phyloP scores from a whole-genome alignment of 2,329 filamentous ascomycete genomes.

The Pseudocercospora pini-densiflorae region DNA sequence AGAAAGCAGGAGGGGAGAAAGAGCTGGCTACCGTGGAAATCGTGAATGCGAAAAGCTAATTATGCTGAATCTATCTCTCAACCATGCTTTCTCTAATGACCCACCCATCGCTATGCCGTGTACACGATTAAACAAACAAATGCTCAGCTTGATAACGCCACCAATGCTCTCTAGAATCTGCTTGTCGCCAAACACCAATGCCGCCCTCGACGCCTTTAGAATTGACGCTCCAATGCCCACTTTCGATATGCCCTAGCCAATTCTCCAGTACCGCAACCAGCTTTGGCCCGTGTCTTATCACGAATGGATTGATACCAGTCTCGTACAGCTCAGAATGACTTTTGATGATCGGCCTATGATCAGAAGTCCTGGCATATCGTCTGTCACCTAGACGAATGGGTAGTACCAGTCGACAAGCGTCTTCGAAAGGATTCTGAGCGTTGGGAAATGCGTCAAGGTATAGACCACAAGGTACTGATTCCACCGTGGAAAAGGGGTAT shows the following conservation, averaged over 20 bases:
- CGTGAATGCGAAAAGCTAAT: neutral
- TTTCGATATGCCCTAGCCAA: slow-evolving; percentile 39
- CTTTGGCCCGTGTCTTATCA: slow-evolving; percentile 41
- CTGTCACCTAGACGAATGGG: slow-evolving; percentile 38
- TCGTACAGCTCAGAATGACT: slow-evolving; percentile 41
- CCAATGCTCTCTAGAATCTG: slow-evolving; percentile 41
- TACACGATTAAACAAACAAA: slow-evolving; percentile 26
- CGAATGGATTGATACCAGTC: slow-evolving; percentile 40
- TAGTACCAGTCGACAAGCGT: slow-evolving; percentile 39
- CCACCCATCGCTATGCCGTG: neutral
- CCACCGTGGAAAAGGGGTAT: slow-evolving; percentile 39
- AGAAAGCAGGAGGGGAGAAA: slow-evolving; percentile 4
- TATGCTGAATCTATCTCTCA: neutral
- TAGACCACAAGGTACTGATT: slow-evolving; percentile 40
- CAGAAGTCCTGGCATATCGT: slow-evolving; percentile 37
- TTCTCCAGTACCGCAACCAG: slow-evolving; percentile 40
- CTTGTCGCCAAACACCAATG: slow-evolving; percentile 39
- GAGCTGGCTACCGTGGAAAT: neutral
- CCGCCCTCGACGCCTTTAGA: slow-evolving; percentile 38
- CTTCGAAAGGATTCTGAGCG: slow-evolving; percentile 41
- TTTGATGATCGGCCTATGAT: slow-evolving; percentile 36
- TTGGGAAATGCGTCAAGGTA: slow-evolving; percentile 42
- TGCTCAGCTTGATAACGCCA: slow-evolving; percentile 39
- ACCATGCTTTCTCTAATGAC: neutral
- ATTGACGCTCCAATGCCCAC: slow-evolving; percentile 40